These are phyloP conservation scores for Gossypium sturtianum DNA, from an alignment of 345 rosid species.

Conservation along the genomic window DNA sequence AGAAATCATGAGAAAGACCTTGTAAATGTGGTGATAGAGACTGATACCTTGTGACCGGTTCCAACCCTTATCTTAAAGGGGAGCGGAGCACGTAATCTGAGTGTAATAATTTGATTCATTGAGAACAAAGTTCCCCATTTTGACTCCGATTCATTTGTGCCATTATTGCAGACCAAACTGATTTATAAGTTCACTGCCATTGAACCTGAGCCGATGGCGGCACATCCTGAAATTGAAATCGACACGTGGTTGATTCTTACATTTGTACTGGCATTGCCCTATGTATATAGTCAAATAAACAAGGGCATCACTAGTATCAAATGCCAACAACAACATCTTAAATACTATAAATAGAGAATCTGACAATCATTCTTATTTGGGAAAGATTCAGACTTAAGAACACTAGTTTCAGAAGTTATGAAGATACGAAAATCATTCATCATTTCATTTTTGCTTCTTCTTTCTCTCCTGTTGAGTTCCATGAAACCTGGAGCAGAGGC, in stretches of 20 bases:
- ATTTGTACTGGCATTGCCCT: background rate
- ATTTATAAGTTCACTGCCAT: background rate
- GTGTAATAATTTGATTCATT: background rate
- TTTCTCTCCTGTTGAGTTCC: slow-evolving; percentile 8
- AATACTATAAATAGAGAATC: slow-evolving; percentile 7
- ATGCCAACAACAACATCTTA: background rate
- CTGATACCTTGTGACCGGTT: too few species aligned
- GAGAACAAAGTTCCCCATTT: background rate
- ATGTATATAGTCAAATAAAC: slow-evolving; percentile 3
- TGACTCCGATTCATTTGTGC: background rate
- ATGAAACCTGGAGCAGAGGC: slow-evolving; percentile 17
- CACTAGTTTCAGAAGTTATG: background rate
- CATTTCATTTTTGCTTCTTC: slow-evolving; percentile 14
- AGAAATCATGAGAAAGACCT: too few species aligned
- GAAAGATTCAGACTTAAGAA: background rate
- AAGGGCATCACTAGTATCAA: background rate
- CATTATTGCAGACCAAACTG: background rate
- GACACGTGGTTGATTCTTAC: background rate
- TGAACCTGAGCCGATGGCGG: background rate
- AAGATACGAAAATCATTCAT: slow-evolving; percentile 15
- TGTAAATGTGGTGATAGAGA: too few species aligned
- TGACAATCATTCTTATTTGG: background rate
- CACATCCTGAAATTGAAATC: background rate
- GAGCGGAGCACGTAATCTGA: background rate
- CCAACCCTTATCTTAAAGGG: background rate